A percentile compares a stretch with the other conserved stretches of the same genome.
These are phyloP conservation scores for Metschnikowia cubensis DNA, from an alignment of 805 yeast genomes.

Conservation along the genomic window DNA sequence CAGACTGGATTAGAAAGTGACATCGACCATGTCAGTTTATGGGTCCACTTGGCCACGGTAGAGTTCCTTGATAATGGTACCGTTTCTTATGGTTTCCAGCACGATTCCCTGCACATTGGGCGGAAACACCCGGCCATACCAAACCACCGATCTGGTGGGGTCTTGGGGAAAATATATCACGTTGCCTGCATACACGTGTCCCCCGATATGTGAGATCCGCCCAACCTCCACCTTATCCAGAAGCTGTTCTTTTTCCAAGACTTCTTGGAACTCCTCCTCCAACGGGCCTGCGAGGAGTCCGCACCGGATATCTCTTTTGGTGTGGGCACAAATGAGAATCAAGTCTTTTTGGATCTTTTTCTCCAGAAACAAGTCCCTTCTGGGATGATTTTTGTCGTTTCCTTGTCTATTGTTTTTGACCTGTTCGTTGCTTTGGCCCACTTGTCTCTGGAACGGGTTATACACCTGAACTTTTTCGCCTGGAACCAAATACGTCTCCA, in stretches of 20 bases:
- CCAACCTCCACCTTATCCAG: slow-evolving; percentile 40
- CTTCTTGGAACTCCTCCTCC: slow-evolving; percentile 44
- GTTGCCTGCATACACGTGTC: slow-evolving; percentile 85
- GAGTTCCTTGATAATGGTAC: slow-evolving; percentile 51
- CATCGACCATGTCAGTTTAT: too few relatives aligned
- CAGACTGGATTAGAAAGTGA: too few relatives aligned
- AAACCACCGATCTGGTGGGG: slow-evolving; percentile 40
- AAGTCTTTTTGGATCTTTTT: slow-evolving; percentile 20
- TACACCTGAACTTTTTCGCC: slow-evolving; percentile 14
- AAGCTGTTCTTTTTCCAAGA: slow-evolving; percentile 33
- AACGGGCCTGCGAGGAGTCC: slow-evolving; percentile 63
- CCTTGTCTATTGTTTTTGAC: not conserved
- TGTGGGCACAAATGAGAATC: slow-evolving; percentile 64
- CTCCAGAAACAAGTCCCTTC: slow-evolving; percentile 8
- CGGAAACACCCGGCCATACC: slow-evolving; percentile 79
- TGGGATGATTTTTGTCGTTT: not conserved
- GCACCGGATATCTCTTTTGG: slow-evolving; percentile 60
- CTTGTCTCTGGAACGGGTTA: slow-evolving; percentile 22
- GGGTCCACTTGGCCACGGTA: slow-evolving; percentile 42
- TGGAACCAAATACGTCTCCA: slow-evolving; percentile 40
- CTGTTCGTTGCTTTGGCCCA: not conserved
- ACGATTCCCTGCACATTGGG: slow-evolving; percentile 64
- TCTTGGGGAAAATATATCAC: slow-evolving; percentile 48
- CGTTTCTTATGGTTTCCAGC: slow-evolving; percentile 46
- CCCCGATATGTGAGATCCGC: slow-evolving; percentile 72